Conservation (phyloP, 2,329 filamentous ascomycete genomes). For the Aspergillus flavus region DNA sequence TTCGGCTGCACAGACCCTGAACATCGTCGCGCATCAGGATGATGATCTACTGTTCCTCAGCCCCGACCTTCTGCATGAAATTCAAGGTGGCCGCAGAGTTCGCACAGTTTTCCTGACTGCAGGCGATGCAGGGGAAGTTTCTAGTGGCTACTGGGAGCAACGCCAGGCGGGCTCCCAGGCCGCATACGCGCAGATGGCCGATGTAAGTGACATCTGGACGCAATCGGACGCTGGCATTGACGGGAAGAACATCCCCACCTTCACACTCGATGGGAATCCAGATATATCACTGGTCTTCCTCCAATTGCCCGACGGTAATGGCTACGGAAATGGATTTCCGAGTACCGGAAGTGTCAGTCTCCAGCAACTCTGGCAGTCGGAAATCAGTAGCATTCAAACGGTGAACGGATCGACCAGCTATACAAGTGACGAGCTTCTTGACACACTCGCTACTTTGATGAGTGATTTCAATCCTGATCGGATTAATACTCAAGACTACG, state of each 20-base stretch:
- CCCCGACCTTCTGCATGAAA: not conserved
- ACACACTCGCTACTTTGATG: not conserved
- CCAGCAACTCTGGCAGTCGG: not conserved
- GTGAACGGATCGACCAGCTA: constrained; percentile 2
- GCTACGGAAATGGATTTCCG: not conserved
- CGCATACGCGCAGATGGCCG: constrained; percentile 4
- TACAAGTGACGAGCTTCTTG: not conserved
- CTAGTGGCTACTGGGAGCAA: not conserved
- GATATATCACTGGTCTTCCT: not conserved
- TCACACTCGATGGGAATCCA: not conserved
- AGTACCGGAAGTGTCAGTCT: not conserved
- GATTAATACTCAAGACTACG: not conserved
- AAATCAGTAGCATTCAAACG: not conserved
- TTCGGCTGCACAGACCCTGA: not conserved
- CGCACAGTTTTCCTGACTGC: not conserved
- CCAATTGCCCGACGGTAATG: not conserved
- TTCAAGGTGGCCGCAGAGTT: not conserved
- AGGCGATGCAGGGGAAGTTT: not conserved
- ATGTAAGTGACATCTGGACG: not conserved
- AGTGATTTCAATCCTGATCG: not conserved
- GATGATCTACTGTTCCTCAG: constrained; percentile 12
- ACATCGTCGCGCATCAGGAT: constrained; percentile 11
- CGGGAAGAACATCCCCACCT: not conserved
- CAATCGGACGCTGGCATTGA: not conserved
- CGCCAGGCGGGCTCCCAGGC: not conserved